Evolutionary conservation across 1,139 yeast species (phyloP), one percentile per base, ranked within the genome.

Genomic region (Casaregolazyma lundiana): DNA sequence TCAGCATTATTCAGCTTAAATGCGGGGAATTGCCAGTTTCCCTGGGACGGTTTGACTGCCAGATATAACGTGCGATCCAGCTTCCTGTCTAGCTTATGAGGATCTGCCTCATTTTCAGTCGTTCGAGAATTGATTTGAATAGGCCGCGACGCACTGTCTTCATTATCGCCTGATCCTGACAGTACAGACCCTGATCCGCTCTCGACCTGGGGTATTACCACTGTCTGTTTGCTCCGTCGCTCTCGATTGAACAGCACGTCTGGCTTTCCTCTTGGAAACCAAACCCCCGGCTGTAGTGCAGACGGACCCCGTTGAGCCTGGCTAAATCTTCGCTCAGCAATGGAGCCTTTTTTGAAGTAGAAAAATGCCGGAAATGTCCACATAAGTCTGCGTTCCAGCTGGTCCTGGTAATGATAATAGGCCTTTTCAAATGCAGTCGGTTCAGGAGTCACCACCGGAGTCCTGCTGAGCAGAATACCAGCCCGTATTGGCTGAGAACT

Each of bases 351-450:
- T 64, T 85, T 86, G 71, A 84, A 92, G 71, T 89, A 94, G 65
- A 81, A 90, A 78, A 90, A 89, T 57, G 84, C 81, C 4, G 98
- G 97, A 66, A 92, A 92, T 0, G 97, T 89, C 96, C 97, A 89
- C 96, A 90, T 89, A 56, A 92, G 74, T 62, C 97, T 77, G 60
- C 81, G 82, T 74, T 90, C 90, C 51, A 92, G 74, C 63, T 86
- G 95, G 51, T 79, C 78, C 67, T 90, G 96, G 65, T 94, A 94
- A 50, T 79, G 73, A 65, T 84, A 86, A 67, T 84, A 92, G 47
- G 80, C 81, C 51, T 72, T 64, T 61, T 89, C 97, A 57, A 92
- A 84, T 48, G 74, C 77, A 8, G 84, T 74, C 46, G 81, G 69
- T 52, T 85, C 94, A 16, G 86, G 83, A 2, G 96, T 86, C 47